Evolutionary conservation across 2,329 filamentous ascomycete genomes (phyloP), one percentile per base, ranked within the genome.

Genomic region (Cercospora zeae-maydis): DNA sequence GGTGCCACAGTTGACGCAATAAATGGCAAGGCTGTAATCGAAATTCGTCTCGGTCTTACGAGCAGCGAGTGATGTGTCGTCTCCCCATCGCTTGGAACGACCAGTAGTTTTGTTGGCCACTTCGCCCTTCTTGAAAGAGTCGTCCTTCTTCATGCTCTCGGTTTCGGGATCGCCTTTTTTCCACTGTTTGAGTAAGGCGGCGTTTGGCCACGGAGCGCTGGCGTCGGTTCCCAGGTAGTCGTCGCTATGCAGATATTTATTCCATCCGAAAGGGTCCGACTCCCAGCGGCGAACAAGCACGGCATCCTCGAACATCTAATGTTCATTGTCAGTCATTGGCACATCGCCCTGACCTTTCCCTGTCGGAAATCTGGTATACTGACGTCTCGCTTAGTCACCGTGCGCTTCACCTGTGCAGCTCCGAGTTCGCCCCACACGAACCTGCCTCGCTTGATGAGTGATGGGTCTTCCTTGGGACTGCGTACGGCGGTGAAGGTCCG

Each of bases 111-210:
- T 31, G 7, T 16, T 37, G 30, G 27, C 52, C 36, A 39, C 36
- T 33, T 61, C 59, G 42, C 59, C 59, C 36, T 61, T 57, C 30
- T 57, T 34, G 27, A 30, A 61, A 3, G 51, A 34, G 51, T 61
- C 52, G 37, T 61, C 59, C 37, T 57, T 45, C 45, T 60, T 45
- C 30, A 45, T 45, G 19, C 45, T 45, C 21, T 53, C 59, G 36
- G 36, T 39, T 16, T 39, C 36, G 36, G 36, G 36, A 16, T 39
- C 36, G 36, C 36, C 36, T 21, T 56, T 56, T 24, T 36, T 47
- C 30, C 33, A 56, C 31, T 61, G 27, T 11, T n/a, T 31, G 27
- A 61, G 37, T 27, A 33, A 21, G 19, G 34, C 51, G 21, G 59
- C 59, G 33, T 56, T n/a, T 8, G 53, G 47, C 59, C 59, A 61